These are phyloP conservation scores for Fusarium fujikuroi DNA, from an alignment of 2,329 filamentous ascomycete genomes.

Conservation along the genomic window DNA sequence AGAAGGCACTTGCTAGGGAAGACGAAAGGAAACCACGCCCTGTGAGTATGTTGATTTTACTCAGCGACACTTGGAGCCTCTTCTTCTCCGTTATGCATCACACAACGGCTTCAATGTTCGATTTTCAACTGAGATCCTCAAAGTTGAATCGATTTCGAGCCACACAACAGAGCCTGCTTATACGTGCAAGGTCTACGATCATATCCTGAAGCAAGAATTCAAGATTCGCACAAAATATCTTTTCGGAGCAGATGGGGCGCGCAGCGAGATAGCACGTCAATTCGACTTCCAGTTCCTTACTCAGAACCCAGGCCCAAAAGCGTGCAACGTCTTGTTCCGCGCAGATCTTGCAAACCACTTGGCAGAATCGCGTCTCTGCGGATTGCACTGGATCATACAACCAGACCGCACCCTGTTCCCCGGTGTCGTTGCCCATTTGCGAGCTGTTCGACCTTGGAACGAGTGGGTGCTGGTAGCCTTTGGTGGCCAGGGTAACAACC, in stretches of 20 bases:
- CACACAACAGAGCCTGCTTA: accelerated
- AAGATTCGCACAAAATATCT: neutral
- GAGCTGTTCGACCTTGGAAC: neutral
- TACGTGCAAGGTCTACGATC: neutral
- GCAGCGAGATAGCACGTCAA: neutral
- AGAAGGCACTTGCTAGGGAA: accelerated
- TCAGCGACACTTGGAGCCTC: neutral
- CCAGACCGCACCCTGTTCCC: neutral
- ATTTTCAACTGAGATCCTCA: neutral
- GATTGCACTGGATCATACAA: neutral
- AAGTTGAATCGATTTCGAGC: accelerated
- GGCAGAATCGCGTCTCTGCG: accelerated
- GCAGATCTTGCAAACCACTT: neutral
- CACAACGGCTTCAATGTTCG: neutral
- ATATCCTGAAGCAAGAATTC: neutral
- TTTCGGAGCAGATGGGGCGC: neutral
- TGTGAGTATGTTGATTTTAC: neutral
- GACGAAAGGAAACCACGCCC: neutral
- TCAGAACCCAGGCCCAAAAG: neutral
- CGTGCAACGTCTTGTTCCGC: neutral
- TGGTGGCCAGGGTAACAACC: accelerated
- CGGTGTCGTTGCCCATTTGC: accelerated
- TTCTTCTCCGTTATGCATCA: neutral
- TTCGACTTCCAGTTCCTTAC: neutral
- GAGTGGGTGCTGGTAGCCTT: neutral